A percentile compares a stretch with the other conserved stretches of the same genome.
These are phyloP conservation scores for Acer saccharum DNA, from an alignment of 345 rosid species.

Conservation along the genomic window DNA sequence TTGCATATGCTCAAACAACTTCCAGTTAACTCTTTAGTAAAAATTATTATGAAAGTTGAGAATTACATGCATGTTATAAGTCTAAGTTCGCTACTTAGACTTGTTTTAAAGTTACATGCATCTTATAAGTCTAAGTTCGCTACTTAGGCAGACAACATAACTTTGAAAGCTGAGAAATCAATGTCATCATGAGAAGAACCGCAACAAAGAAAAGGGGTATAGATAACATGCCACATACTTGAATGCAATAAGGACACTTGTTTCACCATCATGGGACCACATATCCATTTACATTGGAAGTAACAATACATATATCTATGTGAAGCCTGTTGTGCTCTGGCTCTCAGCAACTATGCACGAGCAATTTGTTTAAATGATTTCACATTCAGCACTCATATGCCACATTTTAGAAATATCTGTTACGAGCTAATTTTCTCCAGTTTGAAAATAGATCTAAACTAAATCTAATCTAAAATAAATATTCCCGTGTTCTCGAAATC, in stretches of 20 bases:
- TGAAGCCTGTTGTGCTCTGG: neutral
- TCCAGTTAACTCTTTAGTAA: neutral
- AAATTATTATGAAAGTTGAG: no score
- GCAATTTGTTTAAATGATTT: slow-evolving; percentile 9
- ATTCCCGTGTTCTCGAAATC: no score
- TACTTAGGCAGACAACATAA: neutral
- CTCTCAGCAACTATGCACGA: neutral
- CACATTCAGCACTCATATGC: neutral
- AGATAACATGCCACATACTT: slow-evolving; percentile 12
- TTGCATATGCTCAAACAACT: neutral
- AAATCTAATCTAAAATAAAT: no score
- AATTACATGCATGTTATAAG: no score
- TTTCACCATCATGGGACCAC: slow-evolving; percentile 30
- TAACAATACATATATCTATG: slow-evolving; percentile 15
- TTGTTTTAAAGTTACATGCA: no score
- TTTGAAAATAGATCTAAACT: slow-evolving; percentile 2
- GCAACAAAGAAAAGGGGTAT: neutral
- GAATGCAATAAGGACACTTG: slow-evolving; percentile 7
- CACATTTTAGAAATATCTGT: neutral
- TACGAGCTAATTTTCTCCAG: neutral
- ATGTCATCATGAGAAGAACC: neutral
- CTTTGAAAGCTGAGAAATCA: neutral
- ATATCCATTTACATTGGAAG: slow-evolving; percentile 27
- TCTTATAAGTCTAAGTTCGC: neutral
- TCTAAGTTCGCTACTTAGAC: no score